A percentile compares a stretch with the other conserved stretches of the same genome.
phyloP scores from a whole-genome alignment of 192 early-diverging fungal species.

The Coemansia sp. region DNA sequence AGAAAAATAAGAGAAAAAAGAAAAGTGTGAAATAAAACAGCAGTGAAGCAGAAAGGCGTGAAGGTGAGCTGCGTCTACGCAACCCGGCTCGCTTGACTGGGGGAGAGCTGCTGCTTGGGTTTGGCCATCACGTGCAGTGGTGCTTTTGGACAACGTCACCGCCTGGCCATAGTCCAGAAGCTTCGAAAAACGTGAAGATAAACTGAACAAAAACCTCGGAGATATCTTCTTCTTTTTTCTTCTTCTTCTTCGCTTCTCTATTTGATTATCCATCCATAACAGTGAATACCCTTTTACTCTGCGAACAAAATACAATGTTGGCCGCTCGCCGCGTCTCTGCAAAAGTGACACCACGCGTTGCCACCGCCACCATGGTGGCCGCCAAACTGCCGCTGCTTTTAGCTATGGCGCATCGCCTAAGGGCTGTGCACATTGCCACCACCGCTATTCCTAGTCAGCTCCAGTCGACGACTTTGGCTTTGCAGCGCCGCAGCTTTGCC shows the following conservation, averaged over 20 bases:
- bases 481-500: constrained; percentile 29
- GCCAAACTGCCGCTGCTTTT: not conserved
- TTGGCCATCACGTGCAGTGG: not conserved
- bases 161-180: not conserved
- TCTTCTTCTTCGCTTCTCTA: not conserved
- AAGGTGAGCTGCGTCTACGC: not conserved
- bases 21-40: not conserved
- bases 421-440: not conserved
- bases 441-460: not conserved
- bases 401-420: not conserved
- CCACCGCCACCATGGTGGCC: not conserved
- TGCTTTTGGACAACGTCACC: not conserved
- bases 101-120: not conserved
- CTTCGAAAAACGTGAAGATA: no score
- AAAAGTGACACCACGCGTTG: not conserved
- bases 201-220: not conserved
- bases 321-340: constrained; percentile 1
- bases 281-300: not conserved
- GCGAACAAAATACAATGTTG: constrained; percentile 2
- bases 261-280: not conserved
- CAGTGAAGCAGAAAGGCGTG: not conserved
- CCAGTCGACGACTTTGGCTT: not conserved
- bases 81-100: not conserved
- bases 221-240: not conserved
- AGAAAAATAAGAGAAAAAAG: not conserved